These are phyloP conservation scores for Pisolithus tinctorius DNA, from an alignment of 768 basidiomycete genomes.

Conservation along the genomic window DNA sequence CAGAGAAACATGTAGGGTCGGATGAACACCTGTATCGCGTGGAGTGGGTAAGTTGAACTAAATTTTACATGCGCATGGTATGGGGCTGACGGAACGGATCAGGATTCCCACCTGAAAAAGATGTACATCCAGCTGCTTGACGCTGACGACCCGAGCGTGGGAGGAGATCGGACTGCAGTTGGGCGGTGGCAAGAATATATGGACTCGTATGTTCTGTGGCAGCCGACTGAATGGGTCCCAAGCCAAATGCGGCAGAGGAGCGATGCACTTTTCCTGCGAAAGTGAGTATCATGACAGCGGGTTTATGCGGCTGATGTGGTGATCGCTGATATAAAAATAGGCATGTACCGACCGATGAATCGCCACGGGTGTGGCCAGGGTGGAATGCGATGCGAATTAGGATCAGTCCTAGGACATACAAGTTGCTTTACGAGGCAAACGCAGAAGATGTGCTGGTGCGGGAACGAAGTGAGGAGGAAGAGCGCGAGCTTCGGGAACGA, in stretches of 20 bases:
- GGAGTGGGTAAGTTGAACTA: slow-evolving; percentile 56
- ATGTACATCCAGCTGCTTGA: slow-evolving; percentile 59
- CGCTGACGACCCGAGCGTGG: slow-evolving; percentile 56
- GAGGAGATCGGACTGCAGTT: slow-evolving; percentile 40
- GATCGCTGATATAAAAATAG: slow-evolving; percentile 42
- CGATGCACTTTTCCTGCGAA: slow-evolving; percentile 46
- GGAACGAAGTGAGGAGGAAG: slow-evolving; percentile 26
- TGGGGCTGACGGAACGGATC: slow-evolving; percentile 8
- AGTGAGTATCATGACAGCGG: slow-evolving; percentile 35
- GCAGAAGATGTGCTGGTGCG: slow-evolving; percentile 53
- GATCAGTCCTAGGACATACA: slow-evolving; percentile 56
- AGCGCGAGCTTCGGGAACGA: slow-evolving; percentile 27
- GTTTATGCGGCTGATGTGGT: slow-evolving; percentile 7
- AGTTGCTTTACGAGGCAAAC: slow-evolving; percentile 60
- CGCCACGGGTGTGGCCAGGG: slow-evolving; percentile 4
- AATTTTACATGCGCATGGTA: not conserved
- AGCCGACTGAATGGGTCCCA: slow-evolving; percentile 68
- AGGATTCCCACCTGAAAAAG: slow-evolving; percentile 50
- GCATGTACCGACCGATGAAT: slow-evolving; percentile 34
- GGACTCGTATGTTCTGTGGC: slow-evolving; percentile 62
- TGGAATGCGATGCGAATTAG: slow-evolving; percentile 36
- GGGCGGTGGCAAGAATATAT: slow-evolving; percentile 72
- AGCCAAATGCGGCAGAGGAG: slow-evolving; percentile 29
- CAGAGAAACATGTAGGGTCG: slow-evolving; percentile 65
- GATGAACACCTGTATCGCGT: slow-evolving; percentile 75